Evolutionary conservation across 2,329 filamentous ascomycete species (phyloP).

Genomic region (Sclerotinia sclerotiorum): DNA sequence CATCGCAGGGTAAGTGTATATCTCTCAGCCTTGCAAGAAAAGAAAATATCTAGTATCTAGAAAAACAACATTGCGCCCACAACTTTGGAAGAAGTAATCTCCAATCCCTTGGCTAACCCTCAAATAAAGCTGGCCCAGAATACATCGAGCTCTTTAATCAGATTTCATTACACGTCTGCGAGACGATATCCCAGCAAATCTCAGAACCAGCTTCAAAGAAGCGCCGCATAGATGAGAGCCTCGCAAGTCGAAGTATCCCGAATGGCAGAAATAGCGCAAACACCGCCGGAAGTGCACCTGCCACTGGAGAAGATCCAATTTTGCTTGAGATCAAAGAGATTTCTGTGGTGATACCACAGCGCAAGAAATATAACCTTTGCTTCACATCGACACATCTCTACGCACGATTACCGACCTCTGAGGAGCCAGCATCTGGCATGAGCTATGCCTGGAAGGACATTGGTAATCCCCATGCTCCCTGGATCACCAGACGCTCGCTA

Average conservation of each 20-base stretch:
- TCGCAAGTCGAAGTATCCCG: conserved; percentile 32
- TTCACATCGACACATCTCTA: conserved; percentile 61
- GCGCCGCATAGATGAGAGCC: conserved; percentile 36
- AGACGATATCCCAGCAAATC: conserved; percentile 23
- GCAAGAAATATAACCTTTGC: conserved; percentile 67
- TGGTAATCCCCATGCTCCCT: conserved; percentile 46
- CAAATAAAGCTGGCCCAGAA: conserved; percentile 32
- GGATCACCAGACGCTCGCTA: neutral
- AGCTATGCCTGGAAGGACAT: conserved; percentile 62
- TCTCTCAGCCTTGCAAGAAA: conserved; percentile 23
- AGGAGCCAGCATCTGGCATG: conserved; percentile 53
- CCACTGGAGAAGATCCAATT: conserved; percentile 49
- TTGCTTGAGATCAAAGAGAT: conserved; percentile 64
- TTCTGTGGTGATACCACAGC: conserved; percentile 64
- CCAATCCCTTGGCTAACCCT: neutral
- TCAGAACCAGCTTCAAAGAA: conserved; percentile 39
- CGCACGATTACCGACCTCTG: conserved; percentile 53
- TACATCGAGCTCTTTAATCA: conserved; percentile 42
- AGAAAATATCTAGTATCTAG: conserved; percentile 2
- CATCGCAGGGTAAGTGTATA: conserved; percentile 37
- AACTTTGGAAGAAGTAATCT: neutral
- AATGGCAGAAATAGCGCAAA: conserved; percentile 31
- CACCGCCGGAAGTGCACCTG: conserved; percentile 17
- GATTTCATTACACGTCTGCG: conserved; percentile 38
- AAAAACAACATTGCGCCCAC: conserved; percentile 5